Evolutionary conservation across 306 rosid species (phyloP), one percentile per base, ranked within the genome.

Genomic region (Malus orientalis): DNA sequence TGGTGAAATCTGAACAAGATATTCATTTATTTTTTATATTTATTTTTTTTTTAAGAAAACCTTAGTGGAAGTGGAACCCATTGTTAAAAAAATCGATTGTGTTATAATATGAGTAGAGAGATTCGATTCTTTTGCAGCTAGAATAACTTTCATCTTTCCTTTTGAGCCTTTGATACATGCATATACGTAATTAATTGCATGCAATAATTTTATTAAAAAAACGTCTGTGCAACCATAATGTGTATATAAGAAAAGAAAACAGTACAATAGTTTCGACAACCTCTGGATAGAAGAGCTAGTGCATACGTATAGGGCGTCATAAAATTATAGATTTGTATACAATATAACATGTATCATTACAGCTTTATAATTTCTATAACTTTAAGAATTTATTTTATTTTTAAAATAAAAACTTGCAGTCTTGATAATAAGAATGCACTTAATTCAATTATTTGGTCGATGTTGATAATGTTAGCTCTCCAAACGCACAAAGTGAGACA

Each of bases 1-100:
- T 75, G 79, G 66, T 85, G 5, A 75, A 54, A 75, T 32, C 19
- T 54, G 47, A 71, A 60, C 3, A 15, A 60, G 18, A 60, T 23
- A 60, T 1, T 6, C 7, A 23, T 25, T 36, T 6, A 6, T 36
- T 7, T 36, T 6, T 36, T 36, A 36, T 36, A 36, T 33, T 33
- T 36, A 36, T 33, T 33, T 5, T 33, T 33, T 2, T 33, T 33
- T 33, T 33, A 5, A 33, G 9, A 36, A 36, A 36, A 36, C 9
- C 0, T 6, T 0, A 40, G 3, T 40, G 44, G 11, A 40, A 40
- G 11, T 9, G 54, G 8, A 49, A 49, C 16, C 1, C 6, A 6
- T 49, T 49, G 55, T 49, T 49, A 49, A 49, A 8, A 8, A 49
- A 15, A 49, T 49, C 13, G 20, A 4, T 16, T 1, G 7, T 5